These are phyloP conservation scores for Opeltia flavorubescens DNA, from an alignment of 495 filamentous ascomycete genomes.

Conservation along the genomic window DNA sequence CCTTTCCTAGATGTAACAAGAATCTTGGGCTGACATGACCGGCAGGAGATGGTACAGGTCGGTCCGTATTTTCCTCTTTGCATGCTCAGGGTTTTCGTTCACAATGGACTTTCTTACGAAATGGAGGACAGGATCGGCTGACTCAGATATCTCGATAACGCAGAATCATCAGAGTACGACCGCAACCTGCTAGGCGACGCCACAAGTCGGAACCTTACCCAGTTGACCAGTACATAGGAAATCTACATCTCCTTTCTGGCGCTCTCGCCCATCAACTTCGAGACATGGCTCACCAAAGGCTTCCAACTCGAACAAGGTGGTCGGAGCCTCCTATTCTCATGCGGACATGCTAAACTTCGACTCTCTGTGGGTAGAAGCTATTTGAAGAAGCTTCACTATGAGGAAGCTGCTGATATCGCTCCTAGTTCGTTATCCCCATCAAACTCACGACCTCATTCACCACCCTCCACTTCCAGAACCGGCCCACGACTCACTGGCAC, in stretches of 20 bases:
- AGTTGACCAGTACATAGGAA: conserved; percentile 35
- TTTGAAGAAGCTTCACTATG: not conserved
- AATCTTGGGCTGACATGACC: conserved; percentile 11
- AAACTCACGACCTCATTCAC: conserved; percentile 46
- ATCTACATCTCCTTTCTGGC: conserved; percentile 84
- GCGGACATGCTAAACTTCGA: conserved; percentile 85
- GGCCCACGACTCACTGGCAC: conserved; percentile 27
- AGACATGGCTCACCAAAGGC: conserved; percentile 32
- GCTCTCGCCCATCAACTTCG: conserved; percentile 35
- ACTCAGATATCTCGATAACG: not conserved
- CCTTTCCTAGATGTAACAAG: conserved; percentile 8
- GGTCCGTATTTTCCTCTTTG: conserved; percentile 47
- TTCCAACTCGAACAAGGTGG: conserved; percentile 61
- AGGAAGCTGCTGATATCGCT: conserved; percentile 9
- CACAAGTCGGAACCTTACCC: conserved; percentile 20
- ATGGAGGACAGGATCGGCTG: not conserved
- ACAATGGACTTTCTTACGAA: not conserved
- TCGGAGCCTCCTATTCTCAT: conserved; percentile 93
- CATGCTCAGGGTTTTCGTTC: not conserved
- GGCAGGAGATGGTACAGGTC: conserved; percentile 98
- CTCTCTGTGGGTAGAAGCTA: conserved; percentile 36
- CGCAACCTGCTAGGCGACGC: not conserved
- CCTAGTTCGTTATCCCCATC: conserved; percentile 35
- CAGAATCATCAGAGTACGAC: conserved; percentile 7
- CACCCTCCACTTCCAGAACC: conserved; percentile 34